Base-by-base conservation (phyloP, 75 land plant species). In the Azolla pinnata region DNA sequence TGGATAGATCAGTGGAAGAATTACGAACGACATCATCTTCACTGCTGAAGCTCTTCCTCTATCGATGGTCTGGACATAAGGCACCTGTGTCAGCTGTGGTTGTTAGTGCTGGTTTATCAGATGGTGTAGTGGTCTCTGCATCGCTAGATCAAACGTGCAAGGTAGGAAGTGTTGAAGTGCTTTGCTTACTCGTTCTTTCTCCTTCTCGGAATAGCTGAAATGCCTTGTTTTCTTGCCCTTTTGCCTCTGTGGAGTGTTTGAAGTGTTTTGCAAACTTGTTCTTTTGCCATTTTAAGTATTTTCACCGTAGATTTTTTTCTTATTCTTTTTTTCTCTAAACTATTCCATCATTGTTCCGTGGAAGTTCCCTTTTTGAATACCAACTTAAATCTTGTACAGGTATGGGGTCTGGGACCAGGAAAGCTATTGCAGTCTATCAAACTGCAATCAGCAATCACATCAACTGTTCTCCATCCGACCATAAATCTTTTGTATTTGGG, bases 71-170 rank as follows among this genome's bases (percentile, higher is more conserved):
- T 28, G 78, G 75, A 31, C 87, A 83, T 29, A 56, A 29, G 21
- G 60, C 63, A 16, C 73, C 78, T 33, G 67, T 80, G 44, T 77
- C 81, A 31, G 72, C 74, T 27, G 63, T 80, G 12, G 33, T 66
- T 49, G 42, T 69, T 20, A 54, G 66, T 28, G 74, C 73, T 66
- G 75, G 80, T 21, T 54, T 57, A 49, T 63, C 75, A 17, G 77
- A 56, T 59, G 65, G 78, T 20, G 19, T 83, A 14, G 49, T 81
- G 10, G 60, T 83, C 19, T 81, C 87, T 14, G 77, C 81, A 66
- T 83, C 81, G 1, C 49, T 77, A 56, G 87, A 80, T 64, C 75
- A 76, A 38, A 77, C 73, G n/a, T 80, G 80, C 78, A 83, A 80
- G 87, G 87, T 83, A 14, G 21, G 56, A 61, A 26, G 26, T 23